Base-by-base conservation (phyloP, 73 alveolate species). In the Durusdinium trenchii region DNA sequence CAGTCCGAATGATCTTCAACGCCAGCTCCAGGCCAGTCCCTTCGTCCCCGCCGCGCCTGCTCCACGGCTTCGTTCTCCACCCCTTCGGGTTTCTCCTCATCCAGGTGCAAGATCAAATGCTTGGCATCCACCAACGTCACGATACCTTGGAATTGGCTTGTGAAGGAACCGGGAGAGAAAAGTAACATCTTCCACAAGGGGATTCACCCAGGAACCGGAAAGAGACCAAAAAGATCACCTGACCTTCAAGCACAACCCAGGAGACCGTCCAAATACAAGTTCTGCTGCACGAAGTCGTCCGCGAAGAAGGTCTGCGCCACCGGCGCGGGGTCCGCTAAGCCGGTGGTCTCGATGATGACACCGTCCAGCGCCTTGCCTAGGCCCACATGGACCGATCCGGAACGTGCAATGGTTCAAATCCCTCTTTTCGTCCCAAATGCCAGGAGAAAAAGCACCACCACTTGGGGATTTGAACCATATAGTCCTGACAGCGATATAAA, bases 241-340 rank as follows among this genome's bases (percentile, higher is more conserved):
- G 12, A 23, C 12, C 23, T 57, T 57, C 12, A 57, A 23, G 69
- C 69, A 57, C 69, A 12, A 57, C 38, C 83, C 83, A 30, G 45
- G 83, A 12, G 1, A 16, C 3, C 92, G 45, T 35, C 79, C 87
- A 62, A 71, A 42, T 36, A 35, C 98, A 92, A 32, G 75, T 92
- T 69, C 79, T 92, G 98, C 89, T 91, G 98, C 10, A 91, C 84
- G 40, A 47, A 46, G 47, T 94, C 96, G 57, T 94, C 99, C 28
- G 82, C 99, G 43, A 94, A 94, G 95, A 94, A 94, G 57, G 99
- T 94, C 64, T 94, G 99, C 23, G 99, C 99, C 54, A 91, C 98
- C 20, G 99, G 99, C 28, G 99, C 99, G 23, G 99, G 99, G 38
- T 94, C 99, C 7, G 99, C 99, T 54, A 94, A 35, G 28, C 99